Conservation (phyloP, 2,329 filamentous ascomycete species). For the Fusarium compactum region DNA sequence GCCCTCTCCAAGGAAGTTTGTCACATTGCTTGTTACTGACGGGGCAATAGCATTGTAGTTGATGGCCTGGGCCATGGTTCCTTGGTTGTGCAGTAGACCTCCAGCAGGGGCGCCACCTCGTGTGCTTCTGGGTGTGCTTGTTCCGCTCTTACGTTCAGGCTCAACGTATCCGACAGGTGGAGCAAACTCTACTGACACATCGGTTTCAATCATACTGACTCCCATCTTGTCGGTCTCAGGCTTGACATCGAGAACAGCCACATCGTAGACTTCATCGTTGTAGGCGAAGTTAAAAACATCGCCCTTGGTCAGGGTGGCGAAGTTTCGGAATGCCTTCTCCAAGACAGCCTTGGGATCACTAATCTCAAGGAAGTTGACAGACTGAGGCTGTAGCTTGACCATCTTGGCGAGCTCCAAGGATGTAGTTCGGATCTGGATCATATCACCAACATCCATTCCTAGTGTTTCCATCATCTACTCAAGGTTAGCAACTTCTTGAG, state of each 20-base stretch:
- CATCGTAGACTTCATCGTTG: constrained; percentile 93
- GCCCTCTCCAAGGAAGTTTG: constrained; percentile 83
- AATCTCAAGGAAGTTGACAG: constrained; percentile 93
- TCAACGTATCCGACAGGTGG: constrained; percentile 95
- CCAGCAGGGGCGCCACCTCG: constrained; percentile 74
- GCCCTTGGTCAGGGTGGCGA: constrained; percentile 91
- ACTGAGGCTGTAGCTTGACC: constrained; percentile 97
- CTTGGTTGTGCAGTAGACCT: constrained; percentile 83
- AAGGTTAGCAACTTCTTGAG: constrained; percentile 37
- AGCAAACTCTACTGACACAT: constrained; percentile 96
- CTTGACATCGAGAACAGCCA: constrained; percentile 94
- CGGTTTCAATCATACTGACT: constrained; percentile 95
- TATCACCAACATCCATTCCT: constrained; percentile 88
- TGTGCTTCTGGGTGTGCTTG: constrained; percentile 82
- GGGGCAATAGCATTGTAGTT: constrained; percentile 94
- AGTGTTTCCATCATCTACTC: constrained; percentile 92
- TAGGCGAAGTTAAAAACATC: constrained; percentile 97
- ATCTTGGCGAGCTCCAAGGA: constrained; percentile 90
- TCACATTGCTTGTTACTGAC: constrained; percentile 75
- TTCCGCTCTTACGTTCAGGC: constrained; percentile 81
- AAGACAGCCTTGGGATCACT: constrained; percentile 97
- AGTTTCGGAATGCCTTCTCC: constrained; percentile 96
- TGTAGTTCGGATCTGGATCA: constrained; percentile 95
- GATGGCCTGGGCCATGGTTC: constrained; percentile 97
- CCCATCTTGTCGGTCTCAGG: constrained; percentile 84